Conservation (phyloP, 2,329 filamentous ascomycete genomes). For the Ophiostoma novo-ulmi region DNA sequence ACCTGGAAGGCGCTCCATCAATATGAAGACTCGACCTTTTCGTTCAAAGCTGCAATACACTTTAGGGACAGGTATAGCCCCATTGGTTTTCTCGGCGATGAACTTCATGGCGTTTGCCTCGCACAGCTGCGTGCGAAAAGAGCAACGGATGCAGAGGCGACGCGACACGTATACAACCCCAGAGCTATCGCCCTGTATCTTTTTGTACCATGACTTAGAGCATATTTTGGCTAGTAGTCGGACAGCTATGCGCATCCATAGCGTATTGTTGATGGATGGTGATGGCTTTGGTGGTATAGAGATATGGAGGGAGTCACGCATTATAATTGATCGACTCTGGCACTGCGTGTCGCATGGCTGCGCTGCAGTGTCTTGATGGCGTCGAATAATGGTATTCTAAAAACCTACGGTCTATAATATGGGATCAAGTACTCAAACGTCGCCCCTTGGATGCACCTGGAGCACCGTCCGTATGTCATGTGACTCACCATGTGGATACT, state of each 20-base stretch:
- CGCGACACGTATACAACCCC: neutral
- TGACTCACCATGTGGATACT: no score
- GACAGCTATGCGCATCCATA: neutral
- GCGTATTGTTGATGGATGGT: neutral
- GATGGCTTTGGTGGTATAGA: neutral
- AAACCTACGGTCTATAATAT: no score
- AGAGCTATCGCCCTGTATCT: neutral
- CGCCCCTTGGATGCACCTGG: no score
- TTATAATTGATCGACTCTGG: neutral
- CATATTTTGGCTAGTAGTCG: neutral
- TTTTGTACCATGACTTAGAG: neutral
- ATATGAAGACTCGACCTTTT: conserved; percentile 40
- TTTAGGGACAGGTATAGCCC: conserved; percentile 40
- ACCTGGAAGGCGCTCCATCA: conserved; percentile 40
- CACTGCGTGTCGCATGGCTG: no score
- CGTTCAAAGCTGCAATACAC: conserved; percentile 42
- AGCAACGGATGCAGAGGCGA: neutral
- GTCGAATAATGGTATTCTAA: no score
- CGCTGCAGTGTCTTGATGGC: no score
- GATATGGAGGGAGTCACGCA: neutral
- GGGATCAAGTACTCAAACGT: no score
- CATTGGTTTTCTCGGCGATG: conserved; percentile 31
- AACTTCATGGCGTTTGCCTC: conserved; percentile 34
- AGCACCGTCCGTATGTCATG: no score
- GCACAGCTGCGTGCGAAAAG: neutral